Base-by-base conservation (phyloP, 139 green algal species). In the Coccomyxa sp. region DNA sequence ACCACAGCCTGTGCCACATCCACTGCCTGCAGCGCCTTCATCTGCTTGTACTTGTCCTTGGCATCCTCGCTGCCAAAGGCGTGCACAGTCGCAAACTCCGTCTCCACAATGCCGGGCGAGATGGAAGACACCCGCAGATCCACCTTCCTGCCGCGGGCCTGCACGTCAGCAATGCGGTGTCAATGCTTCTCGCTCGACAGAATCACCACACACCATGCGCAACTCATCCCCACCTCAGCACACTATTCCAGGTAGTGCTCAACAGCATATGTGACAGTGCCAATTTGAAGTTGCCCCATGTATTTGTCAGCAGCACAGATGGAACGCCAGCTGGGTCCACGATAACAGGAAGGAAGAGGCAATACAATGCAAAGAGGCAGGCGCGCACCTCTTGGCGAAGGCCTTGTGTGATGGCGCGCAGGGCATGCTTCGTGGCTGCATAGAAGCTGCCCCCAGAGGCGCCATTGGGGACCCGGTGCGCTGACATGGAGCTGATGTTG, bases 101-200 rank as follows among this genome's bases (percentile, higher is more conserved):
- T 91, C 79, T 92, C 88, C n/a, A 95, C 85, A 3, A 91, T 68
- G 37, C 90, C 89, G 0, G 92, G 92, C 0, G 88, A 92, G 73
- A 95, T 90, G 73, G 78, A 82, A 9, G 81, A 88, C 50, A 95
- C 89, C 0, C 90, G 79, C 68, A 95, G 82, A 1, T 89, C 87
- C 36, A 93, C 29, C 14, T 80, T 36, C 3, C 50, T 40, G 14
- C 74, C 88, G 2, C 85, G 79, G 0, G 88, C 88, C 88, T 93
- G 77, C 72, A 81, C 39, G 44, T 16, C 12, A 58, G 12, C 12
- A n/a, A n/a, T n/a, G n/a, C n/a, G n/a, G n/a, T n/a, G n/a, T n/a
- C n/a, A n/a, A n/a, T n/a, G n/a, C n/a, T n/a, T n/a, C n/a, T n/a
- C n/a, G n/a, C n/a, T n/a, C n/a, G n/a, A n/a, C n/a, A n/a, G n/a